A percentile compares a stretch with the other conserved stretches of the same genome.
phyloP scores from a whole-genome alignment of 1,284 basidiomycete genomes.

The Moesziomyces globuligerus region DNA sequence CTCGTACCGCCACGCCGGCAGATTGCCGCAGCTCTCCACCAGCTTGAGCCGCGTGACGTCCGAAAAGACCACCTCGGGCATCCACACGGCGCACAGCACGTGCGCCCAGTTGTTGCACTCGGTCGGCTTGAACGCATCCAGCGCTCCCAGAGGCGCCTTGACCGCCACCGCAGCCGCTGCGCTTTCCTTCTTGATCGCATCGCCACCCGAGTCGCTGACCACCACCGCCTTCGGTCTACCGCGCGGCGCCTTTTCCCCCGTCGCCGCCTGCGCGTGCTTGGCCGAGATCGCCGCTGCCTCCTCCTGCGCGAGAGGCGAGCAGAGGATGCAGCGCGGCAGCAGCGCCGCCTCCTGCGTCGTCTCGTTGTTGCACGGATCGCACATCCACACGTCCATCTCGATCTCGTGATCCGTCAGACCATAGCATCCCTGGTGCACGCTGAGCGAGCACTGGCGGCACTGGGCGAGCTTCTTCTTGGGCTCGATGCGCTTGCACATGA shows the following conservation, averaged over 20 bases:
- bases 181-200: slow-evolving; percentile 26
- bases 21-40: slow-evolving; percentile 85
- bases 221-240: slow-evolving; percentile 21
- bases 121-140: slow-evolving; percentile 89
- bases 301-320: slow-evolving; percentile 37
- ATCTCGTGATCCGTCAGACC: slow-evolving; percentile 56
- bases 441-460: slow-evolving; percentile 61
- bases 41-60: slow-evolving; percentile 77
- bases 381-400: slow-evolving; percentile 53
- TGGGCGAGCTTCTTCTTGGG: slow-evolving; percentile 60
- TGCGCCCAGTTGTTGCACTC: slow-evolving; percentile 95
- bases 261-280: slow-evolving; percentile 23
- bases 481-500: slow-evolving; percentile 61
- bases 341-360: slow-evolving; percentile 51
- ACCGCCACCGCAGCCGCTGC: background rate
- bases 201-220: slow-evolving; percentile 6
- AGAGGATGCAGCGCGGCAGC: slow-evolving; percentile 59
- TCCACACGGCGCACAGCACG: slow-evolving; percentile 86
- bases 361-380: slow-evolving; percentile 63
- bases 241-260: slow-evolving; percentile 20
- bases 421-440: slow-evolving; percentile 62
- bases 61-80: slow-evolving; percentile 82
- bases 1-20: slow-evolving; percentile 70
- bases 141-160: slow-evolving; percentile 66
- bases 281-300: slow-evolving; percentile 42